Conservation (phyloP, 1,284 basidiomycete species). For the Puccinia horiana region DNA sequence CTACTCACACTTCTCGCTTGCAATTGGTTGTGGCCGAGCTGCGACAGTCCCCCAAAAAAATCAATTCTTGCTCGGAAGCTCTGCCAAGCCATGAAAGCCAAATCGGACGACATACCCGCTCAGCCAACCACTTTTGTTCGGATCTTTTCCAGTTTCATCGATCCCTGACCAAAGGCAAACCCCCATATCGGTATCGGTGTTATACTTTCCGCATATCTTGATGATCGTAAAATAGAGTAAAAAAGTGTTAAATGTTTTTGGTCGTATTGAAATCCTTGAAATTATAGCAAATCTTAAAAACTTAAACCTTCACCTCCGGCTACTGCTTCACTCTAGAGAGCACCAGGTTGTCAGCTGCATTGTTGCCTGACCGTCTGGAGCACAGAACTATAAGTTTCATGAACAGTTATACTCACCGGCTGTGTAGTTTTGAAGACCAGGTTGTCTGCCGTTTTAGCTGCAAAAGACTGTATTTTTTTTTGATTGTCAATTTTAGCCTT, state of each 20-base stretch:
- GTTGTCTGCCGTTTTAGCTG: neutral
- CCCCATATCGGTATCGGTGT: slow-evolving; percentile 11
- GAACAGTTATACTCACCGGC: neutral
- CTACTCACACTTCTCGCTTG: slow-evolving; percentile 5
- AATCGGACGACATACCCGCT: slow-evolving; percentile 7
- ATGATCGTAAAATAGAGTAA: too few species aligned
- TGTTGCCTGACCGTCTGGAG: neutral
- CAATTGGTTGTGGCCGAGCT: slow-evolving; percentile 13
- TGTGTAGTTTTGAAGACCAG: neutral
- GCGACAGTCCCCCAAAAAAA: neutral
- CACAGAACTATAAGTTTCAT: neutral
- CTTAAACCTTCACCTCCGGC: slow-evolving; percentile 17
- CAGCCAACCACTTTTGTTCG: slow-evolving; percentile 30
- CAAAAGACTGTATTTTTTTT: neutral
- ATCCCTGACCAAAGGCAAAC: slow-evolving; percentile 39
- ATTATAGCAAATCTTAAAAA: neutral
- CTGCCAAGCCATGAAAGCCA: neutral
- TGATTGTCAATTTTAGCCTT: neutral
- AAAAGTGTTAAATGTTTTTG: neutral
- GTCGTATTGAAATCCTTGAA: neutral
- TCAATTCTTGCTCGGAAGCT: neutral
- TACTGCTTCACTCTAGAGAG: slow-evolving; percentile 15
- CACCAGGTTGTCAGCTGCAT: neutral
- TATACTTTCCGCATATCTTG: slow-evolving; percentile 35
- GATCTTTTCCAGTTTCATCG: slow-evolving; percentile 31